Percentiles rank a stretch among this genome's conserved stretches.
These are phyloP conservation scores for Trichoderma sp. DNA, from an alignment of 2,329 filamentous ascomycete species.

Conservation along the genomic window DNA sequence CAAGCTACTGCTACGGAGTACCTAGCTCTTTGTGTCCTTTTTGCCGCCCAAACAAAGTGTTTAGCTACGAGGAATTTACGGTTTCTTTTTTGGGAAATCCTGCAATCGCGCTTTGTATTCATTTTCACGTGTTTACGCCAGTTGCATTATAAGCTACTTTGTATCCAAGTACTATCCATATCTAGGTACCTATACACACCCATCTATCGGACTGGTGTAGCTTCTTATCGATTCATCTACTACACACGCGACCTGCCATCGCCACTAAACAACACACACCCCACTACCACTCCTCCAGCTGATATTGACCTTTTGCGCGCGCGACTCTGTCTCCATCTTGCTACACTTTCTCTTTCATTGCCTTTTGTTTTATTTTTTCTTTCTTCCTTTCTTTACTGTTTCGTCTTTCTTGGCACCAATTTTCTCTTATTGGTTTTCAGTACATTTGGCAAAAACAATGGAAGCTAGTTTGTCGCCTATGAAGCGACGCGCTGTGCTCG, in stretches of 20 bases:
- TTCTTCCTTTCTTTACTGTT: background rate
- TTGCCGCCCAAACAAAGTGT: background rate
- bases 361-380: too few relatives aligned
- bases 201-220: background rate
- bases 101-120: background rate
- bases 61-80: background rate
- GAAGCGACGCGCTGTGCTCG: slow-evolving; percentile 56
- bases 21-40: background rate
- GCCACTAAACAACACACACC: background rate
- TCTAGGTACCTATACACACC: background rate
- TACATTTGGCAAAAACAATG: slow-evolving; percentile 2
- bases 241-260: background rate
- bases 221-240: background rate
- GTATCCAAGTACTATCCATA: background rate
- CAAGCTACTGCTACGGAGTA: background rate
- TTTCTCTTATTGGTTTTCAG: background rate
- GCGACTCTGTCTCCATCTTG: slow-evolving; percentile 29
- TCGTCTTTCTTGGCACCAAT: background rate
- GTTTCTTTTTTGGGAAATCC: background rate
- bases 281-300: slow-evolving; percentile 2
- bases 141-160: background rate
- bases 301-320: background rate
- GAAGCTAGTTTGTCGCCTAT: slow-evolving; percentile 41
- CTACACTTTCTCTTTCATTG: slow-evolving; percentile 28
- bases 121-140: background rate